Conservation (phyloP, 2,329 filamentous ascomycete species). For the Xylaria sp. region DNA sequence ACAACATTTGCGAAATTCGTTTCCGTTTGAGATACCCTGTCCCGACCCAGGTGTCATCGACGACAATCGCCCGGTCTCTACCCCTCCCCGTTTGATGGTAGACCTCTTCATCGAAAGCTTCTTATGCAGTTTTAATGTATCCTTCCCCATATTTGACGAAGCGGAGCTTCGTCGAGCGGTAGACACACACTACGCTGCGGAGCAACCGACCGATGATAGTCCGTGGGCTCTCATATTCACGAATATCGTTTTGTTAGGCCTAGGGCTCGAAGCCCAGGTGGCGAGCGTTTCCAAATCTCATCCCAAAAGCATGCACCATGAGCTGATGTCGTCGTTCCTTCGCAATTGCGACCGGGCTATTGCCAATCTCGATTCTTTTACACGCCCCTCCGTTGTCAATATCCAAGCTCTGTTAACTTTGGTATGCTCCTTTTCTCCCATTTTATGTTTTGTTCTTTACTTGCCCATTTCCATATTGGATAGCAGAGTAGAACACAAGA, state of each 20-base stretch:
- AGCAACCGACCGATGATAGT: constrained; percentile 11
- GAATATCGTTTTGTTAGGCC: constrained; percentile 23
- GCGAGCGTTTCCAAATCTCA: constrained; percentile 22
- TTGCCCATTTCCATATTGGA: background rate
- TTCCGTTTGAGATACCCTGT: constrained; percentile 23
- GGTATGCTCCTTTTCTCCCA: constrained; percentile 11
- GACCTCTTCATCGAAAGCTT: constrained; percentile 23
- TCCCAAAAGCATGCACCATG: constrained; percentile 26
- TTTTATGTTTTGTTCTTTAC: background rate
- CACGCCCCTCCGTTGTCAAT: constrained; percentile 16
- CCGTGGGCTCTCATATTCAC: constrained; percentile 26
- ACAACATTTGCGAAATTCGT: constrained; percentile 12
- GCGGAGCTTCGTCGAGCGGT: constrained; percentile 24
- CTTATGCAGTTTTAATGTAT: constrained; percentile 15
- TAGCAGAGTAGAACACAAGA: background rate
- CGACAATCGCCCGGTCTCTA: constrained; percentile 18
- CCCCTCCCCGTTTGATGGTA: constrained; percentile 23
- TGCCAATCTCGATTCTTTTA: constrained; percentile 27
- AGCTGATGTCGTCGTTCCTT: constrained; percentile 27
- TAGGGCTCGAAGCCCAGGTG: constrained; percentile 21
- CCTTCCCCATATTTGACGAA: constrained; percentile 23
- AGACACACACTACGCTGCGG: constrained; percentile 20
- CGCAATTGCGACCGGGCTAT: constrained; percentile 29
- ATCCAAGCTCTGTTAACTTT: constrained; percentile 25
- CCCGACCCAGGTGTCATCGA: constrained; percentile 17